Percentiles rank a stretch among this genome's conserved stretches.
Conservation (phyloP, 192 early-diverging fungal species). For the Mortierella hygrophila region DNA sequence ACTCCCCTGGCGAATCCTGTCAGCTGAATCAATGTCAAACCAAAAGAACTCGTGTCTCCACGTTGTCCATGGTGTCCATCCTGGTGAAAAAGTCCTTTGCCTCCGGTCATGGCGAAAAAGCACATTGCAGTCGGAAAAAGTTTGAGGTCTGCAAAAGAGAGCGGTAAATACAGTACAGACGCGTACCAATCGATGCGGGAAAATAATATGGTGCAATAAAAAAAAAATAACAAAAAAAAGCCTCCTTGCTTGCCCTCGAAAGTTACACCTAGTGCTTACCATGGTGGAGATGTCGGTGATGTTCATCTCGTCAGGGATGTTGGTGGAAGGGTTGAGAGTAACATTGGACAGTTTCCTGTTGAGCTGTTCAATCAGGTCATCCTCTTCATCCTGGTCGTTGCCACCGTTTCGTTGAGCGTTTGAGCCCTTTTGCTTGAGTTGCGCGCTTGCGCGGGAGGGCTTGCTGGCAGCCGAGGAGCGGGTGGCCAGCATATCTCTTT, state of each 20-base stretch:
- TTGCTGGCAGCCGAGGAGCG: constrained; percentile 22
- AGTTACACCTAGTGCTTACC: constrained; percentile 18
- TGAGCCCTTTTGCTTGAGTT: constrained; percentile 44
- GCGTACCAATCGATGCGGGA: constrained; percentile 1
- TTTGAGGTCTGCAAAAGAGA: neutral
- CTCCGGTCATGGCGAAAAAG: neutral
- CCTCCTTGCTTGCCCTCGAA: neutral
- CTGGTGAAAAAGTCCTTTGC: neutral
- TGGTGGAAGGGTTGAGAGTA: constrained; percentile 41
- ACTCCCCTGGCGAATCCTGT: neutral
- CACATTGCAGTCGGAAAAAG: neutral
- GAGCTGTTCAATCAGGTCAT: constrained; percentile 55
- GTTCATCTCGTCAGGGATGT: constrained; percentile 55
- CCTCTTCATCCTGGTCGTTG: constrained; percentile 38
- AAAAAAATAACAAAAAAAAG: neutral
- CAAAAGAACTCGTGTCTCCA: neutral
- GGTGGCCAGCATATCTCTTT: constrained; percentile 19
- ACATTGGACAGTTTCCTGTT: constrained; percentile 53
- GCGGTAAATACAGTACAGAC: no score
- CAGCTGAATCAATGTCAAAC: neutral
- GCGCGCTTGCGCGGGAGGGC: constrained; percentile 26
- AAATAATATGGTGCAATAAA: constrained; percentile 5
- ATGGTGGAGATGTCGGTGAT: constrained; percentile 51
- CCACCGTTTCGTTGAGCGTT: constrained; percentile 34
- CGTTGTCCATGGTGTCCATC: neutral